Base-by-base conservation (phyloP, 2,329 filamentous ascomycete species). In the Colletotrichum orchidophilum region DNA sequence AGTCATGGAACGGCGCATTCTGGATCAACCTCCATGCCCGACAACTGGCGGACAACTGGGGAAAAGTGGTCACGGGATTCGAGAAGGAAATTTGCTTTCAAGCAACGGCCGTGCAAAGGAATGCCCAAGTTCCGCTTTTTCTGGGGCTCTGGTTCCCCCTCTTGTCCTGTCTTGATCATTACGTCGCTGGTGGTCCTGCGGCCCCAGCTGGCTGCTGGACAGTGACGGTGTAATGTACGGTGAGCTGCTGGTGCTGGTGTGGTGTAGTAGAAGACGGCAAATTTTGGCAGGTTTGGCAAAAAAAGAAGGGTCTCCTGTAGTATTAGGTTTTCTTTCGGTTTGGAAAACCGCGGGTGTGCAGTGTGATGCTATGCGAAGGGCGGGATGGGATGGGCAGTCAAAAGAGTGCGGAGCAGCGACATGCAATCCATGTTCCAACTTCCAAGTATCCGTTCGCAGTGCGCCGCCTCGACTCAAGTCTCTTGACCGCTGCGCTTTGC, bases 81-180 rank as follows among this genome's bases (percentile, higher is more conserved):
- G 63, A 62, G 29, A 71, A 63, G 57, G 68, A 63, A 71, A 67
- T 71, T 71, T 71, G 63, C 55, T 66, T 62, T 57, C 50, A 29
- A 60, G 39, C 13, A 60, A 27, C 55, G 33, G 33, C 62, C 54
- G 62, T 60, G 66, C 50, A 57, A 21, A 71, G 68, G 68, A 71
- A 71, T 67, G 68, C 33, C 29, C 49, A 53, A 57, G 42, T 57
- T 62, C 68, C 68, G 63, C 68, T 67, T 71, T 42, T 71, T 71
- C 63, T 61, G 62, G 66, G 62, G 54, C 54, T 57, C 27, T 66
- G 54, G 29, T 42, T 50, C 29, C 62, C 61, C 63, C 63, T 66
- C 66, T 55, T 60, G 42, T 31, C 63, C 55, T 35, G 55, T 42
- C 29, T 59, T 31, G 53, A 29, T 26, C 27, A 64, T 57, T 65